Percentiles rank a stretch among this genome's conserved stretches.
Evolutionary conservation across 1,284 basidiomycete genomes (phyloP).

Genomic region (Pyrrhoderma noxium): DNA sequence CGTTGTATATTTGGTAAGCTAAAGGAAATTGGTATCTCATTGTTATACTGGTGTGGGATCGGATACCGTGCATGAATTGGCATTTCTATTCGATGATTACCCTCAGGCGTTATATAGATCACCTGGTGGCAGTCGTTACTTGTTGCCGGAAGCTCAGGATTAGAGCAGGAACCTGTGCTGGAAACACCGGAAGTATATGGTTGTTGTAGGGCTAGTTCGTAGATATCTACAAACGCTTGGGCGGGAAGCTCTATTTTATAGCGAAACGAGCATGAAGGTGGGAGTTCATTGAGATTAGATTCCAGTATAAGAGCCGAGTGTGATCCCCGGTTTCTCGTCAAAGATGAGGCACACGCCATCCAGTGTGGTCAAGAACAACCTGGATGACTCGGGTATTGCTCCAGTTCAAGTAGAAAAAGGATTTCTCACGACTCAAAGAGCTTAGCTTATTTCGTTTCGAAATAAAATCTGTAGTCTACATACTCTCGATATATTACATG

Average conservation of each 20-base stretch:
- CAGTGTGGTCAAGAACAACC: background rate
- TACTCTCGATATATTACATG: no score
- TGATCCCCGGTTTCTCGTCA: background rate
- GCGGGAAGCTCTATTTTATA: background rate
- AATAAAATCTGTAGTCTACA: no score
- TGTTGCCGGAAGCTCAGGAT: no score
- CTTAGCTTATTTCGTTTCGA: no score
- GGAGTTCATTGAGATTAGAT: background rate
- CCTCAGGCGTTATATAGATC: no score
- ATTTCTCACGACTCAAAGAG: no score
- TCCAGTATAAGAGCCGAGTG: background rate
- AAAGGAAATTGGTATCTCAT: no score
- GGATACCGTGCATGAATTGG: conserved; percentile 1
- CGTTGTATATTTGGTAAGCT: background rate
- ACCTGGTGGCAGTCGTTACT: no score
- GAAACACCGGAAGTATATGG: background rate
- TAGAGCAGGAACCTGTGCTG: no score
- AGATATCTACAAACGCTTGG: background rate
- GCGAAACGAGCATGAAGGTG: background rate
- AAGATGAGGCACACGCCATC: background rate
- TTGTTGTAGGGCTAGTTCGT: background rate
- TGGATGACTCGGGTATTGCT: no score
- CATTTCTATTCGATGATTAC: background rate
- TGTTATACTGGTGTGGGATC: background rate
- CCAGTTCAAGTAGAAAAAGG: no score